Conservation (phyloP, 768 basidiomycete genomes). For the Omphalotus guepiniiformis region DNA sequence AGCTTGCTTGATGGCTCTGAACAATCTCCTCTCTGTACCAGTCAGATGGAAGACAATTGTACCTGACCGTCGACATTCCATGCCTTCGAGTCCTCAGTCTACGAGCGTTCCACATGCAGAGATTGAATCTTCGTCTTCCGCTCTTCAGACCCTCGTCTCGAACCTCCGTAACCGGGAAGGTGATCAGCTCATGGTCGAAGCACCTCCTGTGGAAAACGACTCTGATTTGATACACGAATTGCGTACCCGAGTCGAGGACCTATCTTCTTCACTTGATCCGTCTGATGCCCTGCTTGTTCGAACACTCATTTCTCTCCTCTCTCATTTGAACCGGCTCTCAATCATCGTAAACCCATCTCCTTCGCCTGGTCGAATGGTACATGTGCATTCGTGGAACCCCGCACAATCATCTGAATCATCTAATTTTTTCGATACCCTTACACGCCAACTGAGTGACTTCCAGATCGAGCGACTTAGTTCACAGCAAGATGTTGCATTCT, state of each 20-base stretch:
- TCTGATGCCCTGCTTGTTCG: constrained; percentile 61
- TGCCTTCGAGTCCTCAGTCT: constrained; percentile 41
- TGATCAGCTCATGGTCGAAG: constrained; percentile 44
- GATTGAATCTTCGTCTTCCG: constrained; percentile 34
- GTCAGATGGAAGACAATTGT: constrained; percentile 50
- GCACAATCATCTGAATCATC: constrained; percentile 23
- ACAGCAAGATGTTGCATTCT: constrained; percentile 30
- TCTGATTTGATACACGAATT: constrained; percentile 58
- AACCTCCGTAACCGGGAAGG: constrained; percentile 53
- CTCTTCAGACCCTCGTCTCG: constrained; percentile 57
- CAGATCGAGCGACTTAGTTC: constrained; percentile 53
- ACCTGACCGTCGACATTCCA: constrained; percentile 57
- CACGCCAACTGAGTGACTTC: constrained; percentile 63
- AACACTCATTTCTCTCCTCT: constrained; percentile 64
- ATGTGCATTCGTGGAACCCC: background rate
- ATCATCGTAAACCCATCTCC: constrained; percentile 22
- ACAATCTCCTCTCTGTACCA: constrained; percentile 57
- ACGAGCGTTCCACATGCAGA: constrained; percentile 25
- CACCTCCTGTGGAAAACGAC: constrained; percentile 35
- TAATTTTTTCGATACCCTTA: constrained; percentile 57
- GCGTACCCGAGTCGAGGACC: constrained; percentile 43
- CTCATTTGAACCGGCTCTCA: constrained; percentile 64
- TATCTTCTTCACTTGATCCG: constrained; percentile 38
- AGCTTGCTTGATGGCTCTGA: constrained; percentile 71
- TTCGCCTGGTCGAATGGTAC: constrained; percentile 1